Evolutionary conservation across 1,284 basidiomycete species (phyloP).

Genomic region (Marasmius tenuissimus): DNA sequence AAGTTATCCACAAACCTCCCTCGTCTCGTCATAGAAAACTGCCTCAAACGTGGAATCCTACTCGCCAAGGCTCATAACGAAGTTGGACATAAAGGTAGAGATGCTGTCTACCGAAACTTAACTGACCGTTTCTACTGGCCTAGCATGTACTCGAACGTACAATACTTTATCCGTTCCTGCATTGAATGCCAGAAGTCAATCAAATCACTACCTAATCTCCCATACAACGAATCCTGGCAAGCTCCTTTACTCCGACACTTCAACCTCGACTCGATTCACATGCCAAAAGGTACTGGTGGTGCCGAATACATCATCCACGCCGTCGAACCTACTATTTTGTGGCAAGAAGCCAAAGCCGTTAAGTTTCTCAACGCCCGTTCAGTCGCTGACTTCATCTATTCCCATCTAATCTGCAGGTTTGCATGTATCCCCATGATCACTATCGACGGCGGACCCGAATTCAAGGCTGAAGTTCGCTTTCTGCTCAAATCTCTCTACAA

Average conservation of each 20-base stretch:
- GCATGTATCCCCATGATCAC: slow-evolving; percentile 23
- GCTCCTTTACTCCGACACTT: slow-evolving; percentile 18
- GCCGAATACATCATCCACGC: slow-evolving; percentile 27
- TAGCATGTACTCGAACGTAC: not conserved
- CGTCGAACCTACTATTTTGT: not conserved
- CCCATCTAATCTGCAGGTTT: slow-evolving; percentile 28
- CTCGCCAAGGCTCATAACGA: no score
- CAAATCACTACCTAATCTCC: slow-evolving; percentile 14
- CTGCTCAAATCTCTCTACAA: slow-evolving; percentile 22
- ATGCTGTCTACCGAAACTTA: no score
- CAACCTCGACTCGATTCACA: slow-evolving; percentile 28
- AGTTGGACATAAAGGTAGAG: no score
- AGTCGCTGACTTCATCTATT: slow-evolving; percentile 3
- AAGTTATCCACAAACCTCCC: no score
- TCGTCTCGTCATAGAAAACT: no score
- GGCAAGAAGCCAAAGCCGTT: no score
- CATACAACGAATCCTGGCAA: slow-evolving; percentile 21
- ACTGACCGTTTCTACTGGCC: not conserved
- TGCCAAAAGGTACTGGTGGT: slow-evolving; percentile 22
- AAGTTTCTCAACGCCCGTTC: no score
- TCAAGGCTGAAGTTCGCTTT: slow-evolving; percentile 22
- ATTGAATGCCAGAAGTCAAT: slow-evolving; percentile 28
- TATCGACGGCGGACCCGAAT: slow-evolving; percentile 29
- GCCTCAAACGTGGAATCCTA: no score
- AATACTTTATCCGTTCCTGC: slow-evolving; percentile 19